Conservation (phyloP, 768 basidiomycete genomes). For the Kwoniella botswanensis region DNA sequence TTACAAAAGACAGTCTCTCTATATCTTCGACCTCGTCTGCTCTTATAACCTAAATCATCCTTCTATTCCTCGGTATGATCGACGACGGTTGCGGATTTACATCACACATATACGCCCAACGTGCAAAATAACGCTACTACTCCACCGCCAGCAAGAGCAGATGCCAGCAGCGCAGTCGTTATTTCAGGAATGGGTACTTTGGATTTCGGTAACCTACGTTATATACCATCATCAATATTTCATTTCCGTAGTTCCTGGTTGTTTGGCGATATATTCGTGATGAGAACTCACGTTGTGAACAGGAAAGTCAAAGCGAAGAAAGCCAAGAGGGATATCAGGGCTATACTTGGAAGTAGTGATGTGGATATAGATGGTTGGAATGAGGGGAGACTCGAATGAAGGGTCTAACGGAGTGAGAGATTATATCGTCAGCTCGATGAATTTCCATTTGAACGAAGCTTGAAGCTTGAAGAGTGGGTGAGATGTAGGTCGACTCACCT, state of each 20-base stretch:
- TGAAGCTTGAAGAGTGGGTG: background rate
- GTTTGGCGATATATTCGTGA: background rate
- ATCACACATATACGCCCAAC: slow-evolving; percentile 77
- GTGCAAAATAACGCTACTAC: slow-evolving; percentile 87
- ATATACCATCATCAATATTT: background rate
- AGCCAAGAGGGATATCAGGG: slow-evolving; percentile 71
- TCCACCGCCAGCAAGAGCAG: slow-evolving; percentile 82
- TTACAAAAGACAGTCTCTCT: background rate
- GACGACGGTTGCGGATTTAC: no score
- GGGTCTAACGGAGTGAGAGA: slow-evolving; percentile 60
- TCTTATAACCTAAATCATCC: background rate
- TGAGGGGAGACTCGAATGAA: slow-evolving; percentile 70
- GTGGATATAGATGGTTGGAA: slow-evolving; percentile 76
- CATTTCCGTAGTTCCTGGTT: no score
- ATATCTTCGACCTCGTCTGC: background rate
- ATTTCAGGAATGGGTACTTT: slow-evolving; percentile 70
- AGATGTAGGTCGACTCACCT: slow-evolving; percentile 26
- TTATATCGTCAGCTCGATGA: background rate
- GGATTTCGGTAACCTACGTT: slow-evolving; percentile 73
- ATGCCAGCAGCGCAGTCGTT: slow-evolving; percentile 73
- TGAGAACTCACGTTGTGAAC: slow-evolving; percentile 70
- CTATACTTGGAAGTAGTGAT: slow-evolving; percentile 71
- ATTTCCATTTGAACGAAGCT: no score
- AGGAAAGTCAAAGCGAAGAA: slow-evolving; percentile 90
- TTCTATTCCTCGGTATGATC: slow-evolving; percentile 31